A percentile compares a stretch with the other conserved stretches of the same genome.
phyloP scores from a whole-genome alignment of 1,284 basidiomycete species.

The Tetrapyrgos nigripes region DNA sequence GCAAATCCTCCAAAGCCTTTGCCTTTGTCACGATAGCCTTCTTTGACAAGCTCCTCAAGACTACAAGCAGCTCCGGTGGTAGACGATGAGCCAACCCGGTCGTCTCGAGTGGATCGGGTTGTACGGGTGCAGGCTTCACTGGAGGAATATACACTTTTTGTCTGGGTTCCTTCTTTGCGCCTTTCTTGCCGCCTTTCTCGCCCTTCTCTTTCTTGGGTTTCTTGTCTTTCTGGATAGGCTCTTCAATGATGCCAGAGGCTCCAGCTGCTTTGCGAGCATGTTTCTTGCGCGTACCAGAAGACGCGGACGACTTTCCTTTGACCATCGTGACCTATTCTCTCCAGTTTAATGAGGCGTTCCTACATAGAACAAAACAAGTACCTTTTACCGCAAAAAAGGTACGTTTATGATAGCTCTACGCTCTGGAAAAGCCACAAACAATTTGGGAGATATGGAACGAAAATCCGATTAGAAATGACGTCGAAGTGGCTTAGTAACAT shows the following conservation, averaged over 20 bases:
- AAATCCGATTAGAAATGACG: too few species aligned
- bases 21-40: constrained; percentile 91
- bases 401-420: too few species aligned
- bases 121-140: constrained; percentile 82
- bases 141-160: constrained; percentile 88
- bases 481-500: too few species aligned
- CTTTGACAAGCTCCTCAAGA: constrained; percentile 86
- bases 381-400: too few species aligned
- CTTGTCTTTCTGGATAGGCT: not conserved
- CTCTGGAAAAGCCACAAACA: too few species aligned
- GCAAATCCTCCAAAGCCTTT: constrained; percentile 88
- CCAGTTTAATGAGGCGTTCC: too few species aligned
- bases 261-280: constrained; percentile 1
- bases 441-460: too few species aligned
- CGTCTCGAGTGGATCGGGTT: constrained; percentile 91
- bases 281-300: constrained; percentile 2
- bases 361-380: too few species aligned
- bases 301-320: not conserved
- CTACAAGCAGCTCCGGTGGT: constrained; percentile 85
- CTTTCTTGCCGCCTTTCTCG: constrained; percentile 53
- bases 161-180: constrained; percentile 67
- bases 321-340: not conserved
- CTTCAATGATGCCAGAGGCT: not conserved
- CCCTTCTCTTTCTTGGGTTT: constrained; percentile 48
- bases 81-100: constrained; percentile 81